These are phyloP conservation scores for Emiliania huxleyi DNA, from an alignment of 78 protist genomes.

Conservation along the genomic window DNA sequence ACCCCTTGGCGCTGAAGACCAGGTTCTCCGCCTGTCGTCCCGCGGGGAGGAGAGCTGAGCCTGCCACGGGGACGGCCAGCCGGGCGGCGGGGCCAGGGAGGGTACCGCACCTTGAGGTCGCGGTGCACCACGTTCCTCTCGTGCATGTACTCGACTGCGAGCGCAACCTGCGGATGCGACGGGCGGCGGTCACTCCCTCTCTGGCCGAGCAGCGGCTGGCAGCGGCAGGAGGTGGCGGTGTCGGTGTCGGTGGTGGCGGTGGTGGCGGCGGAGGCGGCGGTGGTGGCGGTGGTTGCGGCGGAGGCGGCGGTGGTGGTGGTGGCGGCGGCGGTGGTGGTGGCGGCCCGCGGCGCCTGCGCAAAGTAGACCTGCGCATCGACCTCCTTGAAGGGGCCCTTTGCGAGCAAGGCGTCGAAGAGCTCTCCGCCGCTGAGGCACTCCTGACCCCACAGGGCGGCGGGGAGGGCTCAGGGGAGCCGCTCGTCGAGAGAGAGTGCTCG, in stretches of 20 bases:
- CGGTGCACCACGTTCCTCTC: neutral
- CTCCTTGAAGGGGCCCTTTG: constrained; percentile 17
- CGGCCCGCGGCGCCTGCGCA: neutral
- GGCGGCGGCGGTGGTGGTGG: too few relatives aligned
- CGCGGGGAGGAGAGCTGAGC: neutral
- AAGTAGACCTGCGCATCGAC: neutral
- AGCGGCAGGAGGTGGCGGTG: too few relatives aligned
- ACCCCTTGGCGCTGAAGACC: neutral
- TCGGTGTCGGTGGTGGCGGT: too few relatives aligned
- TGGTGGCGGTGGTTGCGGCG: too few relatives aligned
- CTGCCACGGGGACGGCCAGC: neutral
- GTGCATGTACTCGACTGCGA: constrained; percentile 12
- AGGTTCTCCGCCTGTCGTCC: constrained; percentile 13
- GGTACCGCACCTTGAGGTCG: neutral
- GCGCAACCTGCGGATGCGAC: neutral
- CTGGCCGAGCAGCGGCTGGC: too few relatives aligned
- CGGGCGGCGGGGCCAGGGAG: neutral
- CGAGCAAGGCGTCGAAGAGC: constrained; percentile 9
- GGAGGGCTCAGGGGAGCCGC: too few relatives aligned
- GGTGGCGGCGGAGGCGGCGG: too few relatives aligned
- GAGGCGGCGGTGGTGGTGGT: too few relatives aligned
- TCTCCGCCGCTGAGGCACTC: constrained; percentile 12
- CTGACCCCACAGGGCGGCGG: too few relatives aligned
- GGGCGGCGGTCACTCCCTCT: too few relatives aligned
- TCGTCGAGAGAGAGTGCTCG: too few relatives aligned